Percentiles rank a stretch among this genome's conserved stretches.
Conservation (phyloP, 345 rosid species). For the Rhodamnia rubescens region DNA sequence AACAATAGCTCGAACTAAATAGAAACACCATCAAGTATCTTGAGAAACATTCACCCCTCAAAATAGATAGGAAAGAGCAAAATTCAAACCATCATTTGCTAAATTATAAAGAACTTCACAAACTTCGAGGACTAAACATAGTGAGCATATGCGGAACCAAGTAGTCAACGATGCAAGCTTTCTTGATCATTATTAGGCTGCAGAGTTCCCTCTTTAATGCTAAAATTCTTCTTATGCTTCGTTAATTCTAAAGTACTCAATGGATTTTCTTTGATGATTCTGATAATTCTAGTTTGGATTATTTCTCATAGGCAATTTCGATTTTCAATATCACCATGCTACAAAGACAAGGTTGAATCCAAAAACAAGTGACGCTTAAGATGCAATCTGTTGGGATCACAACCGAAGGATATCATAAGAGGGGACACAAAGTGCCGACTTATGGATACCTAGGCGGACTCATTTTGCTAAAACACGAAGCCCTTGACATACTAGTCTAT, state of each 20-base stretch:
- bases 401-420: not conserved
- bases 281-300: not conserved
- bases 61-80: not conserved
- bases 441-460: not conserved
- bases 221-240: not conserved
- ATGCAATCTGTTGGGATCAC: not conserved
- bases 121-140: too few species aligned
- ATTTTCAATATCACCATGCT: not conserved
- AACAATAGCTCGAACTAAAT: not conserved
- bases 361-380: not conserved
- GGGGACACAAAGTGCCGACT: not conserved
- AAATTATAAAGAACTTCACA: too few species aligned
- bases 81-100: not conserved
- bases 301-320: not conserved
- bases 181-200: too few species aligned
- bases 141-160: too few species aligned
- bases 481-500: not conserved
- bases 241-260: not conserved
- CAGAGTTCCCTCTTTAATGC: not conserved
- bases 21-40: not conserved
- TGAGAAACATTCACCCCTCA: not conserved
- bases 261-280: not conserved
- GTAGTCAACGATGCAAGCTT: too few species aligned
- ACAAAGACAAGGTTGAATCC: not conserved
- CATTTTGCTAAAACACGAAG: not conserved